A percentile compares a stretch with the other conserved stretches of the same genome.
Conservation (phyloP, 225 moss, liverwort and hornwort genomes). For the Bryoerythrophyllum caledonicum region DNA sequence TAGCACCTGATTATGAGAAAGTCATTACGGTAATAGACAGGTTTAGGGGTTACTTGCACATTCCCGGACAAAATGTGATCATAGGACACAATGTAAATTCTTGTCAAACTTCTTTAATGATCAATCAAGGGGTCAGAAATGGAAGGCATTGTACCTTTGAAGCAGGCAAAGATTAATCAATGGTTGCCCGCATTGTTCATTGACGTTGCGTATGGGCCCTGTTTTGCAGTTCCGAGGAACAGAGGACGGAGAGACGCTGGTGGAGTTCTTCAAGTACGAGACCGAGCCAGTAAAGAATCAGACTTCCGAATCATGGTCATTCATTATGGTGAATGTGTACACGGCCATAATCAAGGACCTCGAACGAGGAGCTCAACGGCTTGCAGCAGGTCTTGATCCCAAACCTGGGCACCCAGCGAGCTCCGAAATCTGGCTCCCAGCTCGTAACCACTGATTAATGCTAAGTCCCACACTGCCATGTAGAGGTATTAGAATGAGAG, state of each 20-base stretch:
- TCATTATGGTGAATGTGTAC: constrained; percentile 4
- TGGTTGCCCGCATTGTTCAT: too few relatives aligned
- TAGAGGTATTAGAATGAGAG: not conserved
- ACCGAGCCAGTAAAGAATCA: not conserved
- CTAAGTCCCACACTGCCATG: not conserved
- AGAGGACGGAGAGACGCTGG: constrained; percentile 11
- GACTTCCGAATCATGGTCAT: constrained; percentile 4
- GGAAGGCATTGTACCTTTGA: too few relatives aligned
- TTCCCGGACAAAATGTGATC: too few relatives aligned
- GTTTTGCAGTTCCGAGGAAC: constrained; percentile 17
- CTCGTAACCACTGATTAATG: not conserved
- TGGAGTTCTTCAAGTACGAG: constrained; percentile 10
- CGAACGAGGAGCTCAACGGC: constrained; percentile 20
- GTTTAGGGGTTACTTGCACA: too few relatives aligned
- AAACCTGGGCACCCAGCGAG: not conserved
- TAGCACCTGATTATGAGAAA: too few relatives aligned
- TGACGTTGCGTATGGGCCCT: not conserved
- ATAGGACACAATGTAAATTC: too few relatives aligned
- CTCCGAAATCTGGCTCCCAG: not conserved
- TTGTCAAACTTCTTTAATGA: too few relatives aligned
- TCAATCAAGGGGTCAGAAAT: too few relatives aligned
- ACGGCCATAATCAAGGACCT: not conserved
- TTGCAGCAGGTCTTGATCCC: constrained; percentile 14
- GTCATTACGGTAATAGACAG: too few relatives aligned
- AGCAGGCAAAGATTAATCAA: too few relatives aligned